phyloP scores from a whole-genome alignment of 176 grass and related monocot species.

The Luzula sylvatica region DNA sequence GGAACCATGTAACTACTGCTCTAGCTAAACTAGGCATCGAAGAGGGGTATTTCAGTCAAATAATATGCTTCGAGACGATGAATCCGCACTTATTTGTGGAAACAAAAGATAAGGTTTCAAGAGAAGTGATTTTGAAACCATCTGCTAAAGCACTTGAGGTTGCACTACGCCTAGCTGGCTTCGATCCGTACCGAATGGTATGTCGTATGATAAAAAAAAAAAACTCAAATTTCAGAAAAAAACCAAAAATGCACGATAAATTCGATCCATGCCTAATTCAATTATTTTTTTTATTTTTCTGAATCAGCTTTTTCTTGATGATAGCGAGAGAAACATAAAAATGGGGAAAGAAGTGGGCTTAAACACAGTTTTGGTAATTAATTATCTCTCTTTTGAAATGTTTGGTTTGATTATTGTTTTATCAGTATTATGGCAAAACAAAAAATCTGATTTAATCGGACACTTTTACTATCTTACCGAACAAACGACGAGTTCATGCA shows the following conservation, averaged over 20 bases:
- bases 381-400: no score
- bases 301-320: constrained; percentile 81
- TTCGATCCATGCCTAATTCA: not conserved
- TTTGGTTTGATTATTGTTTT: no score
- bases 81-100: constrained; percentile 63
- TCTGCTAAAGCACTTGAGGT: constrained; percentile 46
- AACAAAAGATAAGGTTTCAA: not conserved
- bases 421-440: no score
- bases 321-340: constrained; percentile 93
- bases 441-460: no score
- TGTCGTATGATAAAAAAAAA: no score
- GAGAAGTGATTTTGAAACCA: constrained; percentile 54
- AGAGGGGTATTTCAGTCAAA: constrained; percentile 46
- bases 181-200: constrained; percentile 55
- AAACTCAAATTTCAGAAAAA: constrained; percentile 2
- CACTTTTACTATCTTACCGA: no score
- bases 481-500: no score
- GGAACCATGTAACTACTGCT: constrained; percentile 39
- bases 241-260: no score
- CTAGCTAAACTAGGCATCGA: constrained; percentile 55
- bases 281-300: not conserved
- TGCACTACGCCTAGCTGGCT: constrained; percentile 39
- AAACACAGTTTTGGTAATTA: constrained; percentile 67
- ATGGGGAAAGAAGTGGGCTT: constrained; percentile 70
- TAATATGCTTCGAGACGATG: constrained; percentile 97